Percentiles rank a stretch among this genome's conserved stretches.
phyloP scores from a whole-genome alignment of 2,329 filamentous ascomycete species.

The Incumbomyces lentus region DNA sequence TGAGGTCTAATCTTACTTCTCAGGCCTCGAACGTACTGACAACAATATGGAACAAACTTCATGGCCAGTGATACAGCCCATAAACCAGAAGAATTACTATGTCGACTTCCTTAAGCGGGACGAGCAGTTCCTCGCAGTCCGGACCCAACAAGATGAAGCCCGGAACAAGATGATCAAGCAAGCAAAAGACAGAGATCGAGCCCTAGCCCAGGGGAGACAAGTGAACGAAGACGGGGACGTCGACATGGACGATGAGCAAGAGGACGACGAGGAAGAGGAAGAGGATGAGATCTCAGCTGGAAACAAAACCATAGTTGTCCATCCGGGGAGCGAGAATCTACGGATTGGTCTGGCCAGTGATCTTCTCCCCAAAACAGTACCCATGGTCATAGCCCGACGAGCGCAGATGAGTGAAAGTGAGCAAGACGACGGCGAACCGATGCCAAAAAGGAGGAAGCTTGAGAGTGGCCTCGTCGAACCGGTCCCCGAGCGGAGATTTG shows the following conservation, averaged over 20 bases:
- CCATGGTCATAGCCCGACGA: constrained; percentile 80
- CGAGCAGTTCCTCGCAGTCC: constrained; percentile 83
- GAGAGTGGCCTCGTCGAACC: constrained; percentile 38
- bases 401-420: constrained; percentile 73
- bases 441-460: constrained; percentile 54
- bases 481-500: constrained; percentile 69
- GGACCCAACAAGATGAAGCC: constrained; percentile 77
- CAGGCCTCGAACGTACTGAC: constrained; percentile 90
- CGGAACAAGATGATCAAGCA: constrained; percentile 73
- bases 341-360: constrained; percentile 93
- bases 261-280: constrained; percentile 38
- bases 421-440: constrained; percentile 67
- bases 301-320: constrained; percentile 88
- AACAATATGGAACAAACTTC: constrained; percentile 94
- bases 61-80: constrained; percentile 86
- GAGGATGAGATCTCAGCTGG: constrained; percentile 56
- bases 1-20: neutral
- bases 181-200: constrained; percentile 78
- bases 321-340: constrained; percentile 89
- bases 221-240: constrained; percentile 38
- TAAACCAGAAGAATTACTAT: constrained; percentile 99
- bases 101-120: constrained; percentile 98
- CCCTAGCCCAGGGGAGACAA: constrained; percentile 60
- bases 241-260: constrained; percentile 49
- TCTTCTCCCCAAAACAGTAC: constrained; percentile 83